Evolutionary conservation across 345 rosid genomes (phyloP).

Genomic region (Hibiscus tridactylites): DNA sequence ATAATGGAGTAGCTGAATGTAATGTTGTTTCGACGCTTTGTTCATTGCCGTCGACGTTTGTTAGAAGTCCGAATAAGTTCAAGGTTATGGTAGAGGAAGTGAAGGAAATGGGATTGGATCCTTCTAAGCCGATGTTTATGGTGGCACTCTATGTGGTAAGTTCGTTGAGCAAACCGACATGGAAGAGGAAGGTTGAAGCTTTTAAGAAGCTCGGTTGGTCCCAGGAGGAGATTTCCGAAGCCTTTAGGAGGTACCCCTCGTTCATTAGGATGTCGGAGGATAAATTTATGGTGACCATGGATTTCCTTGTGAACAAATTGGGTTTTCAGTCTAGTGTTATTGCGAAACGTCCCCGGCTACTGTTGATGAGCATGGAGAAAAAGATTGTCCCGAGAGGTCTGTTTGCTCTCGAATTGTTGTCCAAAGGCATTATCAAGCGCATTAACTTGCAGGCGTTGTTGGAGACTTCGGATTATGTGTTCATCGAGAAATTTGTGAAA

Average conservation of each 20-base stretch:
- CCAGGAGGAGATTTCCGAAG: constrained; percentile 5
- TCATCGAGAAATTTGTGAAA: not conserved
- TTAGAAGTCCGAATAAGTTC: not conserved
- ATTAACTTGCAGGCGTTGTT: not conserved
- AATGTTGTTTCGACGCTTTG: not conserved
- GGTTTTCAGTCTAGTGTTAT: not conserved
- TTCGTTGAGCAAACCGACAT: constrained; percentile 11
- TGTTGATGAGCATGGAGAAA: constrained; percentile 12
- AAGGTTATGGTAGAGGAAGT: constrained; percentile 13
- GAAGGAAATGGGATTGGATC: constrained; percentile 17
- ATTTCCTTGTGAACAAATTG: constrained; percentile 20
- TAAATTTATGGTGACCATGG: constrained; percentile 14
- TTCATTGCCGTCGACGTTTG: not conserved
- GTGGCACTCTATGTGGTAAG: not conserved
- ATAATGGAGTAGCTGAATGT: constrained; percentile 15
- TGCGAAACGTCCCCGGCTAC: not conserved
- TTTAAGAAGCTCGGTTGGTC: constrained; percentile 18
- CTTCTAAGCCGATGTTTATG: constrained; percentile 7
- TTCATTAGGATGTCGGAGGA: constrained; percentile 10
- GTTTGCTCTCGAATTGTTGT: constrained; percentile 8
- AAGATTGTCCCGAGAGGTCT: constrained; percentile 17
- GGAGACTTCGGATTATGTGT: not conserved
- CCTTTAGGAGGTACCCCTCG: constrained; percentile 5
- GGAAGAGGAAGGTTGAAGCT: constrained; percentile 15
- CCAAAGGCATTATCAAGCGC: not conserved